These are phyloP conservation scores for Apiospora koreana DNA, from an alignment of 2,329 filamentous ascomycete species.

Conservation along the genomic window DNA sequence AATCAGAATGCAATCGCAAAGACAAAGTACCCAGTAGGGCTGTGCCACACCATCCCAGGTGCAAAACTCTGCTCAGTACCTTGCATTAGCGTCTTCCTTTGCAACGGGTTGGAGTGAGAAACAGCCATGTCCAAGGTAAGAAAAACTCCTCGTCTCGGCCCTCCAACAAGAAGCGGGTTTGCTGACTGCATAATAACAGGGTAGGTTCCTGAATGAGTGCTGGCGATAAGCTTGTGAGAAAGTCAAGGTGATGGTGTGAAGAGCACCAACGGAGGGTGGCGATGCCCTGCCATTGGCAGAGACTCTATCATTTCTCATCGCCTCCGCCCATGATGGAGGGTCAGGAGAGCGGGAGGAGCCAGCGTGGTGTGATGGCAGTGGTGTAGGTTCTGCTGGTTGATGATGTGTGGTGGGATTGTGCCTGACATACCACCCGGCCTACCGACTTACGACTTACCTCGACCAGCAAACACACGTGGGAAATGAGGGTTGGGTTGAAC, in stretches of 20 bases:
- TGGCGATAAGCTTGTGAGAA: not conserved
- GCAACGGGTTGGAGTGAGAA: not conserved
- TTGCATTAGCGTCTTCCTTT: slow-evolving; percentile 3
- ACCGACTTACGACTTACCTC: not conserved
- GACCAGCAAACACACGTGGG: not conserved
- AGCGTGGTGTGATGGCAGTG: not conserved
- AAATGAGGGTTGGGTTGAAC: not conserved
- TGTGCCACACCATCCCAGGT: slow-evolving; percentile 4
- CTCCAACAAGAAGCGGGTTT: too few relatives aligned
- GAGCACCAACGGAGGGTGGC: not conserved
- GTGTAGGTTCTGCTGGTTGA: not conserved
- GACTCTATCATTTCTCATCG: not conserved
- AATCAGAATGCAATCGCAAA: slow-evolving; percentile 9
- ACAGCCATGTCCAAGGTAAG: not conserved
- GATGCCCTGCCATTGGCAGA: not conserved
- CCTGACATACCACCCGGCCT: not conserved
- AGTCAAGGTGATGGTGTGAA: not conserved
- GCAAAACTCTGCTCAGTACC: slow-evolving; percentile 9
- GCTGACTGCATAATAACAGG: not conserved
- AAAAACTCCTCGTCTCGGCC: not conserved
- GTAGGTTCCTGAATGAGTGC: not conserved
- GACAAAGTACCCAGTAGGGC: slow-evolving; percentile 5
- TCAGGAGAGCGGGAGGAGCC: slow-evolving; percentile 1
- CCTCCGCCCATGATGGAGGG: not conserved
- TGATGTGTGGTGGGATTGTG: not conserved